Percentiles rank a stretch among this genome's conserved stretches.
Evolutionary conservation across 805 yeast genomes (phyloP).

Genomic region (Starmerella riodocensis): DNA sequence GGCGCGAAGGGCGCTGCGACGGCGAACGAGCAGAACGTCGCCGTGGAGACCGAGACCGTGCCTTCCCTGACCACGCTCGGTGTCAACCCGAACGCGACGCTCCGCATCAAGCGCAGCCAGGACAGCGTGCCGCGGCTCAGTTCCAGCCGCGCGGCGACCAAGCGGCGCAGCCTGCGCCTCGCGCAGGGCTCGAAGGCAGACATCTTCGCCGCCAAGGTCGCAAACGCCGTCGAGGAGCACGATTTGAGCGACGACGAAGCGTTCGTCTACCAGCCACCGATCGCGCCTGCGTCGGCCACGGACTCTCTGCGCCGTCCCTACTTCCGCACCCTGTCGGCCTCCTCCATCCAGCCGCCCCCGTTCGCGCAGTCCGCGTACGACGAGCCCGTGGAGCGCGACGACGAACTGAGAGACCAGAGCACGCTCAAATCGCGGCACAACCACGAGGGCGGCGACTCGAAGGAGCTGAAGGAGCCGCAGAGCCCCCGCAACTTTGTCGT

Average conservation of each 20-base stretch:
- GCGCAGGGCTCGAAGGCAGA: constrained; percentile 63
- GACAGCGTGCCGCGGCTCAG: constrained; percentile 22
- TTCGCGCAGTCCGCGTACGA: constrained; percentile 5
- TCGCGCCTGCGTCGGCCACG: constrained; percentile 2
- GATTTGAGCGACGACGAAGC: constrained; percentile 80
- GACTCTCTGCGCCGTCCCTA: constrained; percentile 18
- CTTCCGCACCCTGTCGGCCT: constrained; percentile 16
- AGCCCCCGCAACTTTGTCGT: not conserved
- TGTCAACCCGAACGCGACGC: constrained; percentile 20
- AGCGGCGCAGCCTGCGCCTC: constrained; percentile 29
- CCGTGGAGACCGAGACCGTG: constrained; percentile 53
- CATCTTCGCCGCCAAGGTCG: constrained; percentile 86
- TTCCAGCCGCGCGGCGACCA: constrained; percentile 25
- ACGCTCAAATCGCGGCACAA: not conserved
- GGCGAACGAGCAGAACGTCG: constrained; percentile 19
- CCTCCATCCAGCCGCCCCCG: constrained; percentile 3
- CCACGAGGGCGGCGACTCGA: not conserved
- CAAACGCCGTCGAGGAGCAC: constrained; percentile 77
- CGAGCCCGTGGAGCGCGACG: not conserved
- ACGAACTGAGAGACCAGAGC: not conserved
- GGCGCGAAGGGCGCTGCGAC: no score
- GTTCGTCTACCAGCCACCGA: constrained; percentile 52
- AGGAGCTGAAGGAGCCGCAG: not conserved
- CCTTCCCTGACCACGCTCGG: constrained; percentile 34
- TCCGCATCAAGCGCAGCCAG: constrained; percentile 23